Evolutionary conservation across 768 basidiomycete genomes (phyloP), one percentile per base, ranked within the genome.

Genomic region (Mycena vulgaris): DNA sequence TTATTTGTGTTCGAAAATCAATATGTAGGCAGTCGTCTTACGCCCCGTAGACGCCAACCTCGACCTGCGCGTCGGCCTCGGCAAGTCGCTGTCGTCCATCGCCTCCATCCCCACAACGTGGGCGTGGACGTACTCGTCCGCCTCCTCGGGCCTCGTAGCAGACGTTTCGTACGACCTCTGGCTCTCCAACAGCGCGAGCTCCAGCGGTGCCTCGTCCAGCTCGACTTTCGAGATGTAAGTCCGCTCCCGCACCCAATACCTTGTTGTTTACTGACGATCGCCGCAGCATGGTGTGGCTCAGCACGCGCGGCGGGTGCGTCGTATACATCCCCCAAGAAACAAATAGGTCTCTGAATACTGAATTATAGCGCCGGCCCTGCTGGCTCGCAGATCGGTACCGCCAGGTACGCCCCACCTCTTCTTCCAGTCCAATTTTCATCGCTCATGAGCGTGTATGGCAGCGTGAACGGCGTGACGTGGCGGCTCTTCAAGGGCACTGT

Each of bases 91-190:
- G 37, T 33, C 65, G 5, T 58, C 65, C 31, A 81, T 82, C 67
- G 27, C 63, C 17, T 82, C 81, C 1, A 81, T 82, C 48, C 81
- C 81, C 1, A 78, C 80, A 0, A 71, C 68, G 16, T 82, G 80
- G 80, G 65, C 70, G 37, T 82, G 80, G 80, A 75, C 77, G 16
- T 81, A 82, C 63, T 71, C 69, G 9, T 74, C 74, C 17, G 78
- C 79, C 1, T 79, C 78, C 21, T 79, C 79, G 27, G 73, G 75
- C 53, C 75, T 82, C 28, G 78, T 81, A 17, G 80, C 81, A 11
- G 79, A 82, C 66, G 80, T 82, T 17, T 80, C 81, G 9, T 82
- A 81, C 58, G 81, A 82, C 47, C 57, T 81, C 42, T 82, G 81
- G 81, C 73, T 82, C 2, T 82, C 81, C 16, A 77, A 74, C 30